phyloP scores from a whole-genome alignment of 2,329 filamentous ascomycete genomes.

The Exophiala viscosa region DNA sequence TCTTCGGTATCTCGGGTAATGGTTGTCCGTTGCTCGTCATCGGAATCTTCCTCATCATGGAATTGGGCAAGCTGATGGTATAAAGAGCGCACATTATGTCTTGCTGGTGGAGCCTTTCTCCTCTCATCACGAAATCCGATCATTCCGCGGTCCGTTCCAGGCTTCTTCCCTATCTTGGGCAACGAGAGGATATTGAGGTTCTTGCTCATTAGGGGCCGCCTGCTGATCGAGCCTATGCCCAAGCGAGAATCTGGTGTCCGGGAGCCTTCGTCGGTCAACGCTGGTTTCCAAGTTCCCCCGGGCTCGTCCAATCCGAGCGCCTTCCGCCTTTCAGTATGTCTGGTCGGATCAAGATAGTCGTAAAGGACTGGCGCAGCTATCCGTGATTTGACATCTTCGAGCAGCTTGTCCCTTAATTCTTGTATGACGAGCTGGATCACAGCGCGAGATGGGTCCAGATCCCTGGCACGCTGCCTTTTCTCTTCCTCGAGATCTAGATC shows the following conservation, averaged over 20 bases:
- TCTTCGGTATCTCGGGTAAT: conserved; percentile 76
- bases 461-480: conserved; percentile 78
- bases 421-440: conserved; percentile 73
- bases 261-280: conserved; percentile 60
- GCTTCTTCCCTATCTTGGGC: conserved; percentile 69
- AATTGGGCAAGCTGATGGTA: conserved; percentile 74
- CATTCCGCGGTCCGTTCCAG: conserved; percentile 56
- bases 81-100: conserved; percentile 68
- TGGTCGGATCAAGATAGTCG: conserved; percentile 75
- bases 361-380: conserved; percentile 78
- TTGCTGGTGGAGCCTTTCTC: conserved; percentile 54
- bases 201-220: conserved; percentile 34
- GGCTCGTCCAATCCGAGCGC: conserved; percentile 73
- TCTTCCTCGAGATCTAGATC: conserved; percentile 84
- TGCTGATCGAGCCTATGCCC: conserved; percentile 37
- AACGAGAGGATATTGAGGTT: conserved; percentile 60
- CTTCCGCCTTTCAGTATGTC: conserved; percentile 73
- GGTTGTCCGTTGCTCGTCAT: conserved; percentile 71
- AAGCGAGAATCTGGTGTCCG: conserved; percentile 57
- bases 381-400: conserved; percentile 83
- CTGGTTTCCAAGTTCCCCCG: conserved; percentile 56
- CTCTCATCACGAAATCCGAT: conserved; percentile 67
- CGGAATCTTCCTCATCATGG: conserved; percentile 80
- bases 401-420: conserved; percentile 80
- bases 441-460: conserved; percentile 85